Evolutionary conservation across 116 monocot genomes (phyloP), one percentile per base, ranked within the genome.

Genomic region (Trichopus zeylanicus): DNA sequence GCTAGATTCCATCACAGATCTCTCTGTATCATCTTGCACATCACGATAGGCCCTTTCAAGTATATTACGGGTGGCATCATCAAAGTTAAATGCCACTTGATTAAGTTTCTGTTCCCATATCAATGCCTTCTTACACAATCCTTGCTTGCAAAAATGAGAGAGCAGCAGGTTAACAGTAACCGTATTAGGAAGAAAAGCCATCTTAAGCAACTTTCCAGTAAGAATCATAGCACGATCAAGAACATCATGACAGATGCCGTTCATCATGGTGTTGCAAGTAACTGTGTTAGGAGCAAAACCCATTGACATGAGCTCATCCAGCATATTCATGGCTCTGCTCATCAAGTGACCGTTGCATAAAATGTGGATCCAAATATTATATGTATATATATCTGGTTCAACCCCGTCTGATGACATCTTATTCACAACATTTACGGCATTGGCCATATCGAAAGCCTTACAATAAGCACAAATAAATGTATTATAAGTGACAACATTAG

Each of bases 261-360:
- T 85, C 79, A 97, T 68, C 57, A 91, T 51, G 51, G 79, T 97
- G 63, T 85, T 97, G 78, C 84, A 87, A 18, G 97, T 97, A 56
- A 91, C 82, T 26, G 82, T 76, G 37, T 85, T 78, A 35, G 88
- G 97, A 61, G 69, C 6, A 9, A 85, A 59, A 52, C 78, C 87
- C n/a, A 39, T 56, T 7, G 61, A 78, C 24, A 79, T 48, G 51
- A 91, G 76, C 63, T 81, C 76, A 65, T 91, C 82, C 22, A 97
- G 52, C 25, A 69, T 54, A 63, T 71, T 70, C 63, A 84, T 57
- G 11, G 97, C 97, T 75, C 29, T 61, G 32, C 62, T 69, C 72
- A 87, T 73, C 66, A 61, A 72, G 24, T 67, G 69, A 42, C 62
- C 65, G 19, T 52, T 77, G 52, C 87, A 91, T n/a, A 97, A 77